phyloP scores from a whole-genome alignment of 2,329 filamentous ascomycete species.

The Diplodia mutila region DNA sequence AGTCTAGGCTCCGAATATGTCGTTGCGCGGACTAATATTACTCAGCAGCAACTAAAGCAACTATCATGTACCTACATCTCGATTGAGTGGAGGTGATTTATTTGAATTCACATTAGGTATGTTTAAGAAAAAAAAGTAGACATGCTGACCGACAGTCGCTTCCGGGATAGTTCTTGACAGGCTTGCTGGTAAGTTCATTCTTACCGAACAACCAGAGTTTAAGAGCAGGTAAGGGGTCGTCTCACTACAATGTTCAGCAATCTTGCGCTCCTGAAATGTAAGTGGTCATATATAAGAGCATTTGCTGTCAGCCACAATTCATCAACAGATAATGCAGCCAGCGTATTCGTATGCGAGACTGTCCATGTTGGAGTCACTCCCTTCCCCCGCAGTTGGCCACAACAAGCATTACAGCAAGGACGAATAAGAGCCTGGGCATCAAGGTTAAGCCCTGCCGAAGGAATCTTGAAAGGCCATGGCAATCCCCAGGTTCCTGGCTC shows the following conservation, averaged over 20 bases:
- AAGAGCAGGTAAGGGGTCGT: not conserved
- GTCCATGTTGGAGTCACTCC: not conserved
- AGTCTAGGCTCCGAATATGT: too few species aligned
- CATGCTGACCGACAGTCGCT: too few species aligned
- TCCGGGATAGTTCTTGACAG: too few species aligned
- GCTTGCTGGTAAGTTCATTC: too few species aligned
- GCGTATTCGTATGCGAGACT: not conserved
- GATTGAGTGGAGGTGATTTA: too few species aligned
- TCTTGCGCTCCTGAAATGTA: not conserved
- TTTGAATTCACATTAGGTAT: too few species aligned
- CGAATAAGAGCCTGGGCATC: conserved; percentile 2
- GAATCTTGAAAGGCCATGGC: not conserved
- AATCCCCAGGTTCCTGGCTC: not conserved
- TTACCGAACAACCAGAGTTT: not conserved
- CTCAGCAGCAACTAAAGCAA: too few species aligned
- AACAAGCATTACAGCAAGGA: not conserved
- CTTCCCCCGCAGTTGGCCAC: not conserved
- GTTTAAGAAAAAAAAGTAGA: too few species aligned
- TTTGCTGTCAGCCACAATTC: too few species aligned
- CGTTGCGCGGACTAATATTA: too few species aligned
- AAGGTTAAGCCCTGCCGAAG: not conserved
- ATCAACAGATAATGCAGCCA: not conserved
- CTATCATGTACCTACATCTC: too few species aligned
- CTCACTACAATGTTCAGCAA: not conserved
- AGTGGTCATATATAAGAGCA: not conserved